phyloP scores from a whole-genome alignment of 2,329 filamentous ascomycete genomes.

The Rhytidhysteron rufulum region DNA sequence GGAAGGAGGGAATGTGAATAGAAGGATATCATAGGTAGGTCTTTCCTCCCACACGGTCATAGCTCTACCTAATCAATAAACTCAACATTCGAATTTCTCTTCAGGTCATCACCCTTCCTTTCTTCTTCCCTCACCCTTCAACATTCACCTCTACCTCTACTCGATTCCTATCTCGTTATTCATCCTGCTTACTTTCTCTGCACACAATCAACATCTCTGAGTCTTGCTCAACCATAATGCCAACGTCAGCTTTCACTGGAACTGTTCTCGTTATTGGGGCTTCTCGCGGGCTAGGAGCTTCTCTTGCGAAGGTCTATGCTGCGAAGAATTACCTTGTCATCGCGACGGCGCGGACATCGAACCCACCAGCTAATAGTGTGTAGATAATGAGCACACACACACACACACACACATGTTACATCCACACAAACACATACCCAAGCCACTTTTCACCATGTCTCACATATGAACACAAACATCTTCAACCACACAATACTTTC shows the following conservation, averaged over 20 bases:
- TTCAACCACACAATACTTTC: not conserved
- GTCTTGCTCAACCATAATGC: constrained; percentile 32
- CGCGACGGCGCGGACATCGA: constrained; percentile 54
- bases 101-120: not conserved
- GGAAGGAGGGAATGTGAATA: not conserved
- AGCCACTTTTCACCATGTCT: not conserved
- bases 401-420: too few species aligned
- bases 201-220: too few species aligned
- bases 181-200: not conserved
- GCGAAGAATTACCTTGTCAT: constrained; percentile 49
- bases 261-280: constrained; percentile 63
- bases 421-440: too few species aligned
- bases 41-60: too few species aligned
- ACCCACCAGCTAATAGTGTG: constrained; percentile 37
- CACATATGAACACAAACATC: not conserved
- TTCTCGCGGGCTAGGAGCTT: constrained; percentile 64
- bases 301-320: constrained; percentile 58
- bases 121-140: not conserved
- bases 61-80: too few species aligned
- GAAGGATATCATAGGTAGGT: too few species aligned
- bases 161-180: not conserved
- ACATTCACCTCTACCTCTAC: not conserved
- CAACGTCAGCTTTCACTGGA: constrained; percentile 6
- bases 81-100: too few species aligned
- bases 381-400: not conserved